Base-by-base conservation (phyloP, 805 yeast genomes). In the Priceomyces medius region DNA sequence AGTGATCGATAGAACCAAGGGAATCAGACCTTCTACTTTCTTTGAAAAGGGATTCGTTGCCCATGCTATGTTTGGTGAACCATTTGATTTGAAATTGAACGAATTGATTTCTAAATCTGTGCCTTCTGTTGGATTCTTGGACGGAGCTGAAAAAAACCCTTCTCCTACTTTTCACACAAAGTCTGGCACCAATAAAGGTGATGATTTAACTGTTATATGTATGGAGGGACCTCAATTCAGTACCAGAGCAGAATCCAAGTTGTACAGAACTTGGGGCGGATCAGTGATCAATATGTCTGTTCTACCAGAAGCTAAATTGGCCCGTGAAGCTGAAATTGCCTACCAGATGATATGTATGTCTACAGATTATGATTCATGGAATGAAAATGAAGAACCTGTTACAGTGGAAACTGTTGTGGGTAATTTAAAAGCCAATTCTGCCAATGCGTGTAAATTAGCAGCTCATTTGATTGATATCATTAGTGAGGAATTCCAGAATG, bases 211-310 rank as follows among this genome's bases (percentile, higher is more conserved):
- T 5, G 80, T 93, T 31, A 77, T 93, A 48, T 93, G 99, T 64
- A 93, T 93, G 99, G 99, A 91, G 67, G 99, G 99, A 32, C 99
- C 99, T 3, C 96, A 93, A 37, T 93, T 93, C 65, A 83, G 95
- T 28, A 93, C 99, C 10, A 78, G 99, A 50, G 98, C 99, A 7
- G 99, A 93, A 68, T 89, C 97, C 10, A 78, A 77, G 59, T 66
- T 93, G 67, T 93, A 93, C 72, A 66, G 77, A 47, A 68, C 85
- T 26, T 86, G 93, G 83, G 97, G 96, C 43, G 98, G 96, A 6
- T 80, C 89, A 24, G 95, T 93, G 42, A 93, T 93, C 63, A 93
- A 93, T 72, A 93, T 93, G 99, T 84, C 95, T 38, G 93, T 88
- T 43, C 67, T 93, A 45, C 99, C 99, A n/a, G 99, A 93, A 71